Percentiles rank a stretch among this genome's conserved stretches.
Evolutionary conservation across 805 yeast genomes (phyloP).

Genomic region (Candida awuae): DNA sequence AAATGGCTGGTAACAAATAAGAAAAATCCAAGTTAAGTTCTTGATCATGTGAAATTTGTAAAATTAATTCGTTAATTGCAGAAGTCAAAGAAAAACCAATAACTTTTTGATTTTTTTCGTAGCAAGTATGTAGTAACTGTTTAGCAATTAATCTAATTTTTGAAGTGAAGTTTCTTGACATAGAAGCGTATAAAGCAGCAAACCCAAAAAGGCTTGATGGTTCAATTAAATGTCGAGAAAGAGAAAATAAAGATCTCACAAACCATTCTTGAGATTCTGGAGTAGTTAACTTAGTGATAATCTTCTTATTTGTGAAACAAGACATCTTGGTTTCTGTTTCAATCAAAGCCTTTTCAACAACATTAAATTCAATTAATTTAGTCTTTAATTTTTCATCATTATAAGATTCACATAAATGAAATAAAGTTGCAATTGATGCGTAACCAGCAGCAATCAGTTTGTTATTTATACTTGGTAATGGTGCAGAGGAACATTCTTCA

Average conservation of each 20-base stretch:
- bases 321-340: conserved; percentile 31
- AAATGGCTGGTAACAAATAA: conserved; percentile 30
- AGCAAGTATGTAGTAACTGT: conserved; percentile 27
- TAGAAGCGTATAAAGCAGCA: conserved; percentile 40
- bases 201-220: conserved; percentile 30
- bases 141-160: conserved; percentile 31
- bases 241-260: conserved; percentile 35
- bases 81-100: conserved; percentile 38
- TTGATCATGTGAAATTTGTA: conserved; percentile 6
- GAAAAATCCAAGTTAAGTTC: conserved; percentile 21
- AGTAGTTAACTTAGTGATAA: conserved; percentile 41
- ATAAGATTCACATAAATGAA: conserved; percentile 15
- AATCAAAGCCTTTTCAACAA: conserved; percentile 29
- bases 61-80: conserved; percentile 31
- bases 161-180: conserved; percentile 34
- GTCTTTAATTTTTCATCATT: conserved; percentile 8
- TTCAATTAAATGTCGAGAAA: conserved; percentile 20
- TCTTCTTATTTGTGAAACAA: conserved; percentile 38
- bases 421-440: conserved; percentile 31
- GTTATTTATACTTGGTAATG: conserved; percentile 45
- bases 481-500: conserved; percentile 41
- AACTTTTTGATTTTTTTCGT: conserved; percentile 29
- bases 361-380: conserved; percentile 21
- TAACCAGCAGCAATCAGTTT: conserved; percentile 49
- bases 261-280: conserved; percentile 47